Conservation (phyloP, 805 yeast genomes). For the Saccharomycopsis microspora region DNA sequence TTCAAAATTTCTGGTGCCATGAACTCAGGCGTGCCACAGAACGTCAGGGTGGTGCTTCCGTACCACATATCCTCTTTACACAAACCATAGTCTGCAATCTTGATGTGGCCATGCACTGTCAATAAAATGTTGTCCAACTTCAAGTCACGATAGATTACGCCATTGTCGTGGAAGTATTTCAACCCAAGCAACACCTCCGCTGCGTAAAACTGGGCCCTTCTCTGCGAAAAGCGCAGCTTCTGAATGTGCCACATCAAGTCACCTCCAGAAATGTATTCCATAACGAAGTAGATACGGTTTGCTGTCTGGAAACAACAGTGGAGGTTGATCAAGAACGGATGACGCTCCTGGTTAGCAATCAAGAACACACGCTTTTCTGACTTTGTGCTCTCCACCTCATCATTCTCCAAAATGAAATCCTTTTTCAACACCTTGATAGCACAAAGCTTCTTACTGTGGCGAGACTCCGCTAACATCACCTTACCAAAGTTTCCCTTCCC, state of each 20-base stretch:
- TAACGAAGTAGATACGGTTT: slow-evolving; percentile 91
- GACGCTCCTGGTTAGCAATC: slow-evolving; percentile 56
- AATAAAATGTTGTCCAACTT: slow-evolving; percentile 88
- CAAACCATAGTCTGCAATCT: slow-evolving; percentile 93
- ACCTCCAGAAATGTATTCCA: slow-evolving; percentile 98
- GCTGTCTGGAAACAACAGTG: slow-evolving; percentile 98
- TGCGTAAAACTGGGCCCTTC: slow-evolving; percentile 94
- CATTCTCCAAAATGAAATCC: slow-evolving; percentile 89
- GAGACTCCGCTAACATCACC: slow-evolving; percentile 92
- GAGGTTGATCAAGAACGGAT: slow-evolving; percentile 85
- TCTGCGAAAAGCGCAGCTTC: slow-evolving; percentile 75
- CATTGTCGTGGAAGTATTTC: slow-evolving; percentile 89
- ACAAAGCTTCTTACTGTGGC: slow-evolving; percentile 68
- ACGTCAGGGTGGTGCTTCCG: slow-evolving; percentile 80
- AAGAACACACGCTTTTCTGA: slow-evolving; percentile 89
- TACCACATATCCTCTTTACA: slow-evolving; percentile 91
- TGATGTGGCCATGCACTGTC: slow-evolving; percentile 86
- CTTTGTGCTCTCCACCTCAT: slow-evolving; percentile 89
- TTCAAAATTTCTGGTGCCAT: slow-evolving; percentile 98
- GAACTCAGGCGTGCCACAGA: slow-evolving; percentile 98
- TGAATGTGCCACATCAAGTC: slow-evolving; percentile 99
- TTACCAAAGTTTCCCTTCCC: slow-evolving; percentile 99
- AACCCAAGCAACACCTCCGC: slow-evolving; percentile 89
- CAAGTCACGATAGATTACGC: slow-evolving; percentile 92
- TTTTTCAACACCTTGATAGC: slow-evolving; percentile 96